phyloP scores from a whole-genome alignment of 2,329 filamentous ascomycete genomes.

The Colletotrichum sp. region DNA sequence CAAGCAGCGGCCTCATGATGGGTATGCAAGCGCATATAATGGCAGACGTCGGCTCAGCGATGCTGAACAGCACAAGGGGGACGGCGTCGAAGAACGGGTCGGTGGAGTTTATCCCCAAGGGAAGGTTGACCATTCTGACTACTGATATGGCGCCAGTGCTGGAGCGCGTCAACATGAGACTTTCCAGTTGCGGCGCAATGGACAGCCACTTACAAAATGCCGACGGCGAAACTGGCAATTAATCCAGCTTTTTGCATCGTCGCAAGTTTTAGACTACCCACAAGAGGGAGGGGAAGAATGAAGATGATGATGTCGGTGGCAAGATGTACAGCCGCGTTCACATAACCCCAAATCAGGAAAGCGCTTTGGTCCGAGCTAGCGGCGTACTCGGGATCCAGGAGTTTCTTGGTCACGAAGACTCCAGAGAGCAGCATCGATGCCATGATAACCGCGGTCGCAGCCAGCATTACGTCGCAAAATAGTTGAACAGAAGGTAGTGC shows the following conservation, averaged over 20 bases:
- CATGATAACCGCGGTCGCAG: neutral
- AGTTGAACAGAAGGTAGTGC: neutral
- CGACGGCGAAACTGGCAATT: constrained; percentile 7
- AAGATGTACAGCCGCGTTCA: neutral
- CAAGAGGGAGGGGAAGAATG: constrained; percentile 8
- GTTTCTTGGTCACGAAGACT: neutral
- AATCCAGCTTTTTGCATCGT: constrained; percentile 9
- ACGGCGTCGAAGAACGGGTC: neutral
- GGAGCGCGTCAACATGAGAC: neutral
- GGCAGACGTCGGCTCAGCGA: neutral
- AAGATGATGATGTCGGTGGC: constrained; percentile 19
- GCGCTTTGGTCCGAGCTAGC: neutral
- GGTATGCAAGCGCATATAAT: neutral
- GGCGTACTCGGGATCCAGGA: neutral
- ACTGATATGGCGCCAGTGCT: constrained; percentile 3
- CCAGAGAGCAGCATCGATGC: neutral
- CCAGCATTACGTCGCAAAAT: constrained; percentile 1
- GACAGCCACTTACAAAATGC: constrained; percentile 4
- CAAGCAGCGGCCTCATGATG: neutral
- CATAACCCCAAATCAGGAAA: neutral
- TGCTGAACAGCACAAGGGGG: neutral
- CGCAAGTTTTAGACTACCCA: neutral
- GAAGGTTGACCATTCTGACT: neutral
- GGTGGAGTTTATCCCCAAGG: accelerated
- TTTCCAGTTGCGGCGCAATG: neutral